These are phyloP conservation scores for Colletotrichum cordylinicola DNA, from an alignment of 2,329 filamentous ascomycete genomes.

Conservation along the genomic window DNA sequence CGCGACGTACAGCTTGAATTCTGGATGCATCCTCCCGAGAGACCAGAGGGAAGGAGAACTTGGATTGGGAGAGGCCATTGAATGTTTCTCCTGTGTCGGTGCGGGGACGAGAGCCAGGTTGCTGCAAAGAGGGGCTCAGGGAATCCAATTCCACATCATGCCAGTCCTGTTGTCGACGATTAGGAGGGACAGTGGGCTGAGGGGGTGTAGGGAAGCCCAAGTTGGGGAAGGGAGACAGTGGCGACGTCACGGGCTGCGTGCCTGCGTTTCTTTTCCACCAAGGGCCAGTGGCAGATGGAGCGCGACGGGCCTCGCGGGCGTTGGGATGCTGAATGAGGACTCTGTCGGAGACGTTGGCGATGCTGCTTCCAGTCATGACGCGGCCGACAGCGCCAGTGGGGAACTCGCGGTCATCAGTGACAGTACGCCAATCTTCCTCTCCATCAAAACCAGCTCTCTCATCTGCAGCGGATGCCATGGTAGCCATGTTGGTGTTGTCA, in stretches of 20 bases:
- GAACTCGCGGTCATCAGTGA: slow-evolving; percentile 14
- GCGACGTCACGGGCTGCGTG: not conserved
- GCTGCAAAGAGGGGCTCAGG: not conserved
- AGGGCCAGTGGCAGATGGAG: not conserved
- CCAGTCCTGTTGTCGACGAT: not conserved
- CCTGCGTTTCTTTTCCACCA: not conserved
- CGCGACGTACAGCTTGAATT: slow-evolving; percentile 16
- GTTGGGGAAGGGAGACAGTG: not conserved
- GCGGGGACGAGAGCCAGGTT: not conserved
- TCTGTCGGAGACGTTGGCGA: slow-evolving; percentile 22
- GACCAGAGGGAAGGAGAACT: slow-evolving; percentile 14
- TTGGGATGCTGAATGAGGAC: not conserved
- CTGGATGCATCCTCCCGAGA: slow-evolving; percentile 11
- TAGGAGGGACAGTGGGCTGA: not conserved
- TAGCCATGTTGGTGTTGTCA: not conserved
- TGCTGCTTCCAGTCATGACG: slow-evolving; percentile 23
- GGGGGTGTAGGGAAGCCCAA: not conserved
- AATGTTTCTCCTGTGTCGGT: not conserved
- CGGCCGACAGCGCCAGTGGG: slow-evolving; percentile 1
- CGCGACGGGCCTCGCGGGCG: not conserved
- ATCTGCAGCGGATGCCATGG: not conserved
- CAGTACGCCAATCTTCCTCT: slow-evolving; percentile 23
- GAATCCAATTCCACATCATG: slow-evolving; percentile 9
- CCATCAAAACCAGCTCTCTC: not conserved
- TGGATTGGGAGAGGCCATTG: not conserved